Conservation (phyloP, 2,329 filamentous ascomycete species). For the Hymenoscyphus occultus region DNA sequence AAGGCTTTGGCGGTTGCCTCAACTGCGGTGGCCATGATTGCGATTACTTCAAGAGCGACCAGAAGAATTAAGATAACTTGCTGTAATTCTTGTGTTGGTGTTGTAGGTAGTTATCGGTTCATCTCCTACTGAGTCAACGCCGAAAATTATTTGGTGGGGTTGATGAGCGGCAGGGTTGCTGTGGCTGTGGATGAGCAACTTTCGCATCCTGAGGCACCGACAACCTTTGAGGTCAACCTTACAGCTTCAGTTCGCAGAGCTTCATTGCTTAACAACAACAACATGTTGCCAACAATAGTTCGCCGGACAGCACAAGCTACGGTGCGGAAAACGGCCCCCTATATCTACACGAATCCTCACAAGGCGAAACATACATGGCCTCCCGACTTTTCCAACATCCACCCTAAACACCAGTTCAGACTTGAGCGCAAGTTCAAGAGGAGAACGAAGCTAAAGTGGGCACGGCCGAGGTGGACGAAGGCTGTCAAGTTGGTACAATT, state of each 20-base stretch:
- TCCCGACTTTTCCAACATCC: slow-evolving; percentile 69
- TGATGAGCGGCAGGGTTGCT: background rate
- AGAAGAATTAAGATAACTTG: background rate
- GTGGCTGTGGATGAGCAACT: slow-evolving; percentile 13
- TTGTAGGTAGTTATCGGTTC: background rate
- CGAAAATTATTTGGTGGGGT: slow-evolving; percentile 29
- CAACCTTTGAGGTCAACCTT: background rate
- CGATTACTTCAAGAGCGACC: slow-evolving; percentile 10
- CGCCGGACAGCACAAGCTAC: slow-evolving; percentile 41
- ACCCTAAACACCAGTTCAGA: slow-evolving; percentile 69
- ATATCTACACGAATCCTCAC: slow-evolving; percentile 53
- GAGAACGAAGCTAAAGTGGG: slow-evolving; percentile 59
- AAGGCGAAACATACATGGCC: slow-evolving; percentile 73
- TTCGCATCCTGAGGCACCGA: background rate
- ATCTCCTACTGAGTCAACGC: slow-evolving; percentile 5
- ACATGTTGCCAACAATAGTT: slow-evolving; percentile 48
- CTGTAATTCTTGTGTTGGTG: slow-evolving; percentile 6
- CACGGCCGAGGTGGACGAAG: slow-evolving; percentile 63
- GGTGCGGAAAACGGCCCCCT: slow-evolving; percentile 30
- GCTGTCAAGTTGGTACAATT: slow-evolving; percentile 60
- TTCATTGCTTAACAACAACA: background rate
- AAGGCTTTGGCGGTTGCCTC: slow-evolving; percentile 43
- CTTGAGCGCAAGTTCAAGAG: slow-evolving; percentile 78
- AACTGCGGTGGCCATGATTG: slow-evolving; percentile 44
- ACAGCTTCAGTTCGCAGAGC: background rate